Base-by-base conservation (phyloP, 1,284 basidiomycete genomes). In the Malassezia psittaci region DNA sequence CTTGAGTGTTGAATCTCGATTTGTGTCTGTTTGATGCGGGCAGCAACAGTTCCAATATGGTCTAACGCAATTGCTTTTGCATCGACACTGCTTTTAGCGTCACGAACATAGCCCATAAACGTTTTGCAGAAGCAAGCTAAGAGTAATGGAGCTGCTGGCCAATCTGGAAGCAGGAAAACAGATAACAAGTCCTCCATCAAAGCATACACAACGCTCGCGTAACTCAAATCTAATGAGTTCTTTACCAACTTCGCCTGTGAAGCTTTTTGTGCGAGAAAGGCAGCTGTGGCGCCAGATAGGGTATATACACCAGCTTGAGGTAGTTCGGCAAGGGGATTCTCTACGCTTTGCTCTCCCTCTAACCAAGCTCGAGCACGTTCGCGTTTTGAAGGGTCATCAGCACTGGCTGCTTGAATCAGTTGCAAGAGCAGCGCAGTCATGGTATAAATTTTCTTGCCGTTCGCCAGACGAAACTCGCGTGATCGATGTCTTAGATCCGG, bases 131-230 rank as follows among this genome's bases (percentile, higher is more conserved):
- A 62, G 19, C 63, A 58, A 41, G 65, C 62, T 16, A 74, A 54
- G 42, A 94, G 79, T 18, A 94, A 75, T 38, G 84, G 81, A 1
- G 93, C 88, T 7, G 87, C 91, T 0, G 94, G 93, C 90, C 91
- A 98, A 73, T 98, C 93, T 0, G 93, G 90, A 80, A 87, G 86
- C 70, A 87, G 91, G 4, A 96, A 77, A 4, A 93, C 89, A 13
- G 81, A 80, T n/a, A 96, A 79, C 15, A 96, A 78, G 69, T 98
- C 93, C 5, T 83, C 82, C 34, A 96, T 83, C 12, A 96, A 79
- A 60, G 86, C 86, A 67, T 96, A 90, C 57, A 98, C 85, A 39
- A 96, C 88, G 0, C 83, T 79, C 52, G 88, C 83, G 74, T 93
- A 94, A 45, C 60, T 65, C 58, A 65, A 52, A 21, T 73, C 70